Evolutionary conservation across 371 early-diverging fungal species (phyloP).

Genomic region (Syncephalastrum sp.): DNA sequence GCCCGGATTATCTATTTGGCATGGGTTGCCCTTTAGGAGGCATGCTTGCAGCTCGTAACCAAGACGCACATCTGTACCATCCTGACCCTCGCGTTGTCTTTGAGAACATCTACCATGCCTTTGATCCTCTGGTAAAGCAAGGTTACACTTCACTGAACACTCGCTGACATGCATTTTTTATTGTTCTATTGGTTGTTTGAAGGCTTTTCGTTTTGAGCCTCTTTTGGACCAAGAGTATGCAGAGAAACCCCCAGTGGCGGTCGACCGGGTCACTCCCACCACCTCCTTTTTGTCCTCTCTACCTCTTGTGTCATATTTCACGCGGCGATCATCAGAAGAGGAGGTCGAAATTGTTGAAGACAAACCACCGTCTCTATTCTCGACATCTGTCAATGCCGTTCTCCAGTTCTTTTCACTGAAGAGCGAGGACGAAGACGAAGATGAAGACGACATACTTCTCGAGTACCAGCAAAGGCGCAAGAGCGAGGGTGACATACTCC

Average conservation of each 20-base stretch:
- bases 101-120: constrained; percentile 69
- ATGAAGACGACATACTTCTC: not conserved
- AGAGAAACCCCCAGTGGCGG: constrained; percentile 39
- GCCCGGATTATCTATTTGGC: constrained; percentile 54
- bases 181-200: not conserved
- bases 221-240: constrained; percentile 38
- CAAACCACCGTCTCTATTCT: too few relatives aligned
- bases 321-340: too few relatives aligned
- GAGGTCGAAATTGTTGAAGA: too few relatives aligned
- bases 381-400: constrained; percentile 15
- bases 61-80: constrained; percentile 46
- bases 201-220: constrained; percentile 49
- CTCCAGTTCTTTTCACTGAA: constrained; percentile 19
- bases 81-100: constrained; percentile 48
- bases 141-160: not conserved
- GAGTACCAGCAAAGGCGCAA: constrained; percentile 5
- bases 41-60: constrained; percentile 60
- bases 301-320: constrained; percentile 11
- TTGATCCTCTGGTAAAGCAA: constrained; percentile 53
- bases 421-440: constrained; percentile 1
- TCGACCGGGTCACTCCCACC: constrained; percentile 36
- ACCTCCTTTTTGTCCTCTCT: constrained; percentile 33
- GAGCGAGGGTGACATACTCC: constrained; percentile 16
- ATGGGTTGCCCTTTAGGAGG: constrained; percentile 67
- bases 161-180: not conserved